These are phyloP conservation scores for Ceratobasidium sp. DNA, from an alignment of 1,284 basidiomycete genomes.

Conservation along the genomic window DNA sequence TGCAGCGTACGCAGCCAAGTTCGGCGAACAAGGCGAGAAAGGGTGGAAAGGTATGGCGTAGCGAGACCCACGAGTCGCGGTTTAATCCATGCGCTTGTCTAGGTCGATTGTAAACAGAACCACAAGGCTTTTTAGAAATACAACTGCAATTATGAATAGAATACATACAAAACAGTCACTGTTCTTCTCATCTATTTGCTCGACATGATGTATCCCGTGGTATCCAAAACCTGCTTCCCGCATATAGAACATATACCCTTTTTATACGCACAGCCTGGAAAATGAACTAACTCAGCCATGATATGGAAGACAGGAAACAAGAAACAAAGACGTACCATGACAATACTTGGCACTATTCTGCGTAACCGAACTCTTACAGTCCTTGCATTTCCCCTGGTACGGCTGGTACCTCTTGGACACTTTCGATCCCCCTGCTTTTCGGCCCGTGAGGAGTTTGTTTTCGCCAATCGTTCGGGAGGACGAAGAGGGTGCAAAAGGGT, in stretches of 20 bases:
- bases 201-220: constrained; percentile 52
- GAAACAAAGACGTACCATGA: constrained; percentile 50
- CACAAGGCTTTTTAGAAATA: constrained; percentile 28
- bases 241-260: constrained; percentile 52
- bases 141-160: constrained; percentile 33
- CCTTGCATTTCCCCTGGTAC: constrained; percentile 52
- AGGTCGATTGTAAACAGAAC: background rate
- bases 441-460: constrained; percentile 53
- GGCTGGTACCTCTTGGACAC: constrained; percentile 48
- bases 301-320: background rate
- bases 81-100: background rate
- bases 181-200: constrained; percentile 47
- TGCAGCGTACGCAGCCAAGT: constrained; percentile 76
- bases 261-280: constrained; percentile 54
- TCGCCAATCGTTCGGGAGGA: constrained; percentile 53
- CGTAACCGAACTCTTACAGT: constrained; percentile 52
- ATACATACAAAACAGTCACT: constrained; percentile 25
- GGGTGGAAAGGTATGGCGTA: constrained; percentile 46
- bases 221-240: constrained; percentile 52
- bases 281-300: background rate
- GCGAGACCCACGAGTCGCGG: background rate
- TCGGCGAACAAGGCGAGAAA: constrained; percentile 59
- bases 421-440: constrained; percentile 43
- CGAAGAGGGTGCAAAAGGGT: constrained; percentile 48
- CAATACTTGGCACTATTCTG: constrained; percentile 54